These are phyloP conservation scores for Rhizopogon vulgaris DNA, from an alignment of 768 basidiomycete species.

Conservation along the genomic window DNA sequence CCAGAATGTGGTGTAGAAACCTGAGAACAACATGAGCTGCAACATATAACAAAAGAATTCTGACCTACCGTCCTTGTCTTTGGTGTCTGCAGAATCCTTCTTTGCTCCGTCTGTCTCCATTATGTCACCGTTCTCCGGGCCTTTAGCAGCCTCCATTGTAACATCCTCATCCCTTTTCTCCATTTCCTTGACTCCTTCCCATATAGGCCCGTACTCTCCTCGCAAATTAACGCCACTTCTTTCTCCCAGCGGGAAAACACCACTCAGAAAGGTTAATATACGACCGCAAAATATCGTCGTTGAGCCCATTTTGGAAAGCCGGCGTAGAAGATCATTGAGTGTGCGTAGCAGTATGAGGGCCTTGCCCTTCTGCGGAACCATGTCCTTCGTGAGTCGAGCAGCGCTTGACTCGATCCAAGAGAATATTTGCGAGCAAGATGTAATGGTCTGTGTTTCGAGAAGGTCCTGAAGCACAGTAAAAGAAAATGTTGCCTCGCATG, in stretches of 20 bases:
- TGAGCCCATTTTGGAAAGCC: constrained; percentile 79
- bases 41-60: neutral
- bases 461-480: constrained; percentile 74
- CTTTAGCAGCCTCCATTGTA: constrained; percentile 24
- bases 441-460: constrained; percentile 79
- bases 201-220: constrained; percentile 77
- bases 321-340: constrained; percentile 80
- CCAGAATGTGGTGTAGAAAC: constrained; percentile 89
- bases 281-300: constrained; percentile 87
- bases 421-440: constrained; percentile 81
- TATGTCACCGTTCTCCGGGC: constrained; percentile 34
- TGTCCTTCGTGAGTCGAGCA: constrained; percentile 61
- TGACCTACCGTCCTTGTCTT: constrained; percentile 54
- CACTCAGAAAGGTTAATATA: constrained; percentile 81
- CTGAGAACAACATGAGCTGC: constrained; percentile 28
- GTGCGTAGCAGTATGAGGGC: constrained; percentile 79
- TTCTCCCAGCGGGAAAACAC: constrained; percentile 83
- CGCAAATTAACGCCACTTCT: constrained; percentile 88
- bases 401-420: constrained; percentile 80
- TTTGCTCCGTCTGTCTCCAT: constrained; percentile 59
- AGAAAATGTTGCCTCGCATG: constrained; percentile 71
- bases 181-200: constrained; percentile 57
- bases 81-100: constrained; percentile 27
- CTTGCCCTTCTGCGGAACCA: constrained; percentile 85
- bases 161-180: constrained; percentile 29